Evolutionary conservation across 2,329 filamentous ascomycete genomes (phyloP).

Genomic region (Pyrenophora graminea): DNA sequence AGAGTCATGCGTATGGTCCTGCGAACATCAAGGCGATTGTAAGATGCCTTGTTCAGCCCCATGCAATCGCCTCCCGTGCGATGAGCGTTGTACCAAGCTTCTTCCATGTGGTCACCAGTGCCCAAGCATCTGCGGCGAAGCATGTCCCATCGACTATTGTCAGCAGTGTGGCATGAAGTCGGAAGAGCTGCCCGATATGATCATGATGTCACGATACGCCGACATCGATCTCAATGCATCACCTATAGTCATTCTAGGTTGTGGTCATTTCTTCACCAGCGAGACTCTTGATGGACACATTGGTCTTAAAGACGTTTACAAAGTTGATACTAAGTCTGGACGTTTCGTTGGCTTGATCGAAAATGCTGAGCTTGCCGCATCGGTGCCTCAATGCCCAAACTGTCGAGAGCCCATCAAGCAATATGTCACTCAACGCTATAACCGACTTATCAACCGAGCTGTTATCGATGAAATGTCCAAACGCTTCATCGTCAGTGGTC

Average conservation of each 20-base stretch:
- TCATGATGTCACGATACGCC: conserved; percentile 28
- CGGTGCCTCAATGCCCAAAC: conserved; percentile 40
- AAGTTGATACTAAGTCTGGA: conserved; percentile 15
- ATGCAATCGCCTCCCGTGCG: conserved; percentile 38
- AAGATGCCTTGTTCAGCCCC: conserved; percentile 44
- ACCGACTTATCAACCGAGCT: conserved; percentile 44
- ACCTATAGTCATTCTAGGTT: conserved; percentile 34
- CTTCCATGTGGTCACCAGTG: conserved; percentile 41
- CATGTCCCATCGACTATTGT: conserved; percentile 29
- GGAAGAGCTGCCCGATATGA: conserved; percentile 30
- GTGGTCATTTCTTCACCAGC: conserved; percentile 39
- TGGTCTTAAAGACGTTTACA: conserved; percentile 33
- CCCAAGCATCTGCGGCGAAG: conserved; percentile 38
- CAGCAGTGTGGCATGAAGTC: conserved; percentile 27
- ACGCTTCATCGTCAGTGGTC: conserved; percentile 40
- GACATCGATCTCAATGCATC: conserved; percentile 37
- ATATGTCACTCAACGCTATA: conserved; percentile 44
- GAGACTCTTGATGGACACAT: conserved; percentile 38
- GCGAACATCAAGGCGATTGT: conserved; percentile 41
- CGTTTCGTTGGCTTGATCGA: conserved; percentile 33
- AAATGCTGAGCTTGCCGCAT: conserved; percentile 23
- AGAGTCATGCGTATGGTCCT: conserved; percentile 41
- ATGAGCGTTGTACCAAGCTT: conserved; percentile 31
- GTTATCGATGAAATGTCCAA: conserved; percentile 48
- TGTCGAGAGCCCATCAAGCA: conserved; percentile 42